Evolutionary conservation across 129 eudicot species (phyloP), one percentile per base, ranked within the genome.

Genomic region (Kitagawia praeruptora): DNA sequence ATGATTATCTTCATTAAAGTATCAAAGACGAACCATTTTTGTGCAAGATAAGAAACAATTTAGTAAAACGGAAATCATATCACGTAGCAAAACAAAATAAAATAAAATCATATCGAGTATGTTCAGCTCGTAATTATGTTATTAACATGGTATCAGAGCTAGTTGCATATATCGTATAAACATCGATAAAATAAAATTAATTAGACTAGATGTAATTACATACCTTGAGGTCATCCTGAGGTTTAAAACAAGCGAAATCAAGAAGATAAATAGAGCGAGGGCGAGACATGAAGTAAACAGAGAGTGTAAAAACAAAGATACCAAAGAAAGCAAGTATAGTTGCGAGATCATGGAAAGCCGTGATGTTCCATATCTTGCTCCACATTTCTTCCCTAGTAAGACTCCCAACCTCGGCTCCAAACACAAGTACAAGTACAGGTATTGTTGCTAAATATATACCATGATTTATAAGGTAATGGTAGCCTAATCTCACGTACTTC

Each of bases 221-320:
- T 70, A 92, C 99, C 99, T 96, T 96, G 82, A 92, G 86, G 82
- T 92, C 98, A 54, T 96, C 92, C 54, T 73, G 56, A 16, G 99
- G 97, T 80, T 90, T 90, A 78, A 54, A 96, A 81, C 98, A 96
- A 8, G 99, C 97, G n/a, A 96, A 96, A 82, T 96, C 99, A 15
- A 96, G 86, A 38, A 96, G 88, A 78, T 92, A 96, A 38, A 96
- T 89, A 0, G 96, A 85, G 8, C 95, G 80, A 3, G 97, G 99
- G 1, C 92, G 80, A 2, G 98, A 96, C 90, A 89, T 82, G 91
- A 92, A 90, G 85, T 96, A 96, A 61, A 90, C 90, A 16, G 93
- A 90, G 41, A 96, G 83, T 0, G 96, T 92, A 47, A 96, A 92
- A 2, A 90, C 93, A 41, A 88, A 86, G 3, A 92, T 85, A 0